Conservation (phyloP, 140 eudicot genomes). For the Erigeron philadelphicus region DNA sequence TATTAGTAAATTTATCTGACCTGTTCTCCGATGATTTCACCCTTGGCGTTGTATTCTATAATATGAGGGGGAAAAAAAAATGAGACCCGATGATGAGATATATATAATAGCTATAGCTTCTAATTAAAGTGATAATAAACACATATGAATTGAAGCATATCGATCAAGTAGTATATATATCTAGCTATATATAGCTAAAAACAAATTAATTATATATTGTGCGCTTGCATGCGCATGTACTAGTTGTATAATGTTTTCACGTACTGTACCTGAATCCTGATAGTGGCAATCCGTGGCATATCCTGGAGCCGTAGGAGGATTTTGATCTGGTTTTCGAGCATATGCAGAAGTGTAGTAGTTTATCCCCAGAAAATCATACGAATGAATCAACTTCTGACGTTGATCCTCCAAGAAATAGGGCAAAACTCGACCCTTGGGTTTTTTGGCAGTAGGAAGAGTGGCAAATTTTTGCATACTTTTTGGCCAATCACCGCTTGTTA, state of each 20-base stretch:
- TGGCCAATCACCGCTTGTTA: conserved; percentile 29
- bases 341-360: conserved; percentile 31
- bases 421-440: conserved; percentile 23
- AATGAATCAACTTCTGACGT: conserved; percentile 22
- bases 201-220: no score
- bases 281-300: conserved; percentile 22
- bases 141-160: no score
- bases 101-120: no score
- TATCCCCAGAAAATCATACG: conserved; percentile 35
- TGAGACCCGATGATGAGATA: no score
- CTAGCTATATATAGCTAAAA: no score
- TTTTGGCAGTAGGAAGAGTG: not conserved
- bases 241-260: not conserved
- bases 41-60: no score
- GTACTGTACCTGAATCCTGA: not conserved
- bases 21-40: conserved; percentile 7
- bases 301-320: not conserved
- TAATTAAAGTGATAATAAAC: no score
- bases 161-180: no score
- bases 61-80: not conserved
- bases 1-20: not conserved
- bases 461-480: conserved; percentile 14
- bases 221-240: no score
- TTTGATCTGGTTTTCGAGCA: not conserved
- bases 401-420: conserved; percentile 7